These are phyloP conservation scores for Trematosphaeria pertusa DNA, from an alignment of 2,329 filamentous ascomycete species.

Conservation along the genomic window DNA sequence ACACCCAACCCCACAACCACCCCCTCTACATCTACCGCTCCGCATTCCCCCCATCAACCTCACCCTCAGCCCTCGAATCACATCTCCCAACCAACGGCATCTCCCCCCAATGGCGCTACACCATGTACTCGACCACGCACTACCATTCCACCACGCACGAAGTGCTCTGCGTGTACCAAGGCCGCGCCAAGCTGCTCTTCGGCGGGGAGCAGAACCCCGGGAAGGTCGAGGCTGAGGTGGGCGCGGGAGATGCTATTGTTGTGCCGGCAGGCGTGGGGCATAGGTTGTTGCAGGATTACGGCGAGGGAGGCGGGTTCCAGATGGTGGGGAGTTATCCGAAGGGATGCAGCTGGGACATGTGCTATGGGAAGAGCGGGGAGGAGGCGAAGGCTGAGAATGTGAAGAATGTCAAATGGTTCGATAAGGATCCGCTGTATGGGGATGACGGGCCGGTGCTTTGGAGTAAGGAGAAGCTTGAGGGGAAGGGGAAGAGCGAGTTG, in stretches of 20 bases:
- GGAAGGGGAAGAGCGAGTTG: conserved; percentile 8
- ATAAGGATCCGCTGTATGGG: conserved; percentile 61
- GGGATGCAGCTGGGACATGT: conserved; percentile 72
- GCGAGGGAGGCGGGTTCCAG: conserved; percentile 58
- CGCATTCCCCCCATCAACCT: conserved; percentile 56
- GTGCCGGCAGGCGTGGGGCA: conserved; percentile 71
- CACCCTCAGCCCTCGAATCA: conserved; percentile 60
- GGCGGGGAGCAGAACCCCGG: conserved; percentile 67
- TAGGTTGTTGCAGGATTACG: conserved; percentile 63
- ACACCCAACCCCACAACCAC: conserved; percentile 68
- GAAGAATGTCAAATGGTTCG: conserved; percentile 61
- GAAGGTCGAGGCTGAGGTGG: conserved; percentile 56
- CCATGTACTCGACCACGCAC: conserved; percentile 70
- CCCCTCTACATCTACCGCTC: conserved; percentile 71
- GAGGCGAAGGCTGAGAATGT: conserved; percentile 61
- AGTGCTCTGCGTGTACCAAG: conserved; percentile 65
- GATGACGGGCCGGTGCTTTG: conserved; percentile 34
- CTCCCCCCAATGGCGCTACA: conserved; percentile 69
- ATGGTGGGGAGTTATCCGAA: conserved; percentile 74
- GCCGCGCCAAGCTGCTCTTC: conserved; percentile 68
- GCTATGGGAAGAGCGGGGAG: conserved; percentile 66
- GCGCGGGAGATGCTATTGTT: conserved; percentile 67
- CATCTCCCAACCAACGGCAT: conserved; percentile 62
- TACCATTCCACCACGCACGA: conserved; percentile 73
- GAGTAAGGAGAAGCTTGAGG: conserved; percentile 25